phyloP scores from a whole-genome alignment of 371 early-diverging fungal genomes.

The Dichotomocladium elegans region DNA sequence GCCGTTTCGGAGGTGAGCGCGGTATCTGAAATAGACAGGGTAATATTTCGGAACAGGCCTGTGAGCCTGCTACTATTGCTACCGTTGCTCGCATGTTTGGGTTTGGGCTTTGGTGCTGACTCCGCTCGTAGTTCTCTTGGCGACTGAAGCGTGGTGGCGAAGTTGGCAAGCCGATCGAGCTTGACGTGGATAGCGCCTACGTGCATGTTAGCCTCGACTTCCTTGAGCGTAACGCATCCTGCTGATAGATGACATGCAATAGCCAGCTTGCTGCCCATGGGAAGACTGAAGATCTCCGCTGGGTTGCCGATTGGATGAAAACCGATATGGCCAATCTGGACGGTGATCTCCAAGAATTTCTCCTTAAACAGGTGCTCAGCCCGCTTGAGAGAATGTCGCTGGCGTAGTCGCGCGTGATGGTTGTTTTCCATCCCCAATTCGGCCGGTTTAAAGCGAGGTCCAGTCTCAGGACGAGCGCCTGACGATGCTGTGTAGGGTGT shows the following conservation, averaged over 20 bases:
- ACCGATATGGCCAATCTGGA: slow-evolving; percentile 25
- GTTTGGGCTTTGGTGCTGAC: background rate
- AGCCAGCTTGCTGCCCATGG: slow-evolving; percentile 26
- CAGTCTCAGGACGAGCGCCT: background rate
- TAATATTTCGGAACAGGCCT: slow-evolving; percentile 15
- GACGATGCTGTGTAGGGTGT: background rate
- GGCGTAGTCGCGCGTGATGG: slow-evolving; percentile 22
- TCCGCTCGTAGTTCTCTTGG: background rate
- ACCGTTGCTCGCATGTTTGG: background rate
- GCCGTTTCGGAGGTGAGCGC: slow-evolving; percentile 13
- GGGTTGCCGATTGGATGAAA: slow-evolving; percentile 2
- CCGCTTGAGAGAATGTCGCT: slow-evolving; percentile 42
- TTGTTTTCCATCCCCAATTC: too few relatives aligned
- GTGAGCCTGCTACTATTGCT: background rate
- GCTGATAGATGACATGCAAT: slow-evolving; percentile 48
- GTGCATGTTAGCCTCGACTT: slow-evolving; percentile 28
- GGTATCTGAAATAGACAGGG: slow-evolving; percentile 15
- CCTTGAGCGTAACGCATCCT: slow-evolving; percentile 41
- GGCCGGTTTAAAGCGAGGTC: too few relatives aligned
- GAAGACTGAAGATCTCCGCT: slow-evolving; percentile 21
- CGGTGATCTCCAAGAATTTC: slow-evolving; percentile 43
- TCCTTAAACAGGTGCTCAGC: slow-evolving; percentile 45
- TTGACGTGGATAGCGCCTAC: slow-evolving; percentile 15
- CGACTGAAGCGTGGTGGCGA: background rate
- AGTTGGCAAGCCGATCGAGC: slow-evolving; percentile 8